Conservation (phyloP, 2,329 filamentous ascomycete species). For the Cordyceps pruinosa region DNA sequence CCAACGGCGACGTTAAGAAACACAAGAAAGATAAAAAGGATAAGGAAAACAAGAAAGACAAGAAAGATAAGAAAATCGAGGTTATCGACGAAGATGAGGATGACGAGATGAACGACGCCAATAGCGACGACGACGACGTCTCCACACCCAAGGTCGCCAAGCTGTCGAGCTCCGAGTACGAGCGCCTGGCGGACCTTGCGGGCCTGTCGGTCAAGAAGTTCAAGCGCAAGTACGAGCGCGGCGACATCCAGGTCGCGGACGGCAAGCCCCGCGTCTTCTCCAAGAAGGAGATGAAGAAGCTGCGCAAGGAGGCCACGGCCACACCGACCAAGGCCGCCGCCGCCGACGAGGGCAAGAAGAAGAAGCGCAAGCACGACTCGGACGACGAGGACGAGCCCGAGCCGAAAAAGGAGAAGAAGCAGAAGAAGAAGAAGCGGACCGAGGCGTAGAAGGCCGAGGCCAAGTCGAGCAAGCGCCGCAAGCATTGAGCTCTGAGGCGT, state of each 20-base stretch:
- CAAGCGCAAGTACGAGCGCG: slow-evolving; percentile 69
- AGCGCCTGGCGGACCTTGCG: slow-evolving; percentile 55
- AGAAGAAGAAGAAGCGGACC: slow-evolving; percentile 43
- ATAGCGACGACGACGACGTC: slow-evolving; percentile 25
- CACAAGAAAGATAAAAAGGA: slow-evolving; percentile 39
- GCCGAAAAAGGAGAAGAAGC: slow-evolving; percentile 55
- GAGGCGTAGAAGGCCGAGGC: slow-evolving; percentile 21
- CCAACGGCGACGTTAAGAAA: slow-evolving; percentile 30
- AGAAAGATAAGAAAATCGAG: slow-evolving; percentile 33
- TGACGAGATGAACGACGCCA: slow-evolving; percentile 22
- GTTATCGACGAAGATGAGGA: slow-evolving; percentile 32
- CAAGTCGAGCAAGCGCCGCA: neutral
- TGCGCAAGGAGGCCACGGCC: slow-evolving; percentile 50
- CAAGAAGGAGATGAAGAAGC: slow-evolving; percentile 73
- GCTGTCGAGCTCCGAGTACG: slow-evolving; percentile 50
- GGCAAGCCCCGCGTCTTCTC: slow-evolving; percentile 61
- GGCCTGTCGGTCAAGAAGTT: slow-evolving; percentile 70
- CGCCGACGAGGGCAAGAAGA: slow-evolving; percentile 38
- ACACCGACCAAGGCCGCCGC: slow-evolving; percentile 35
- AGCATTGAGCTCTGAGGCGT: neutral
- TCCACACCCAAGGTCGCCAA: slow-evolving; percentile 32
- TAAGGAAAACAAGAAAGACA: slow-evolving; percentile 36
- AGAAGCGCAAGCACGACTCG: slow-evolving; percentile 68
- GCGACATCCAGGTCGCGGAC: slow-evolving; percentile 63
- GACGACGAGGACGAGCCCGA: slow-evolving; percentile 53